Evolutionary conservation across 2,329 filamentous ascomycete species (phyloP).

Genomic region (Fusarium sp.): DNA sequence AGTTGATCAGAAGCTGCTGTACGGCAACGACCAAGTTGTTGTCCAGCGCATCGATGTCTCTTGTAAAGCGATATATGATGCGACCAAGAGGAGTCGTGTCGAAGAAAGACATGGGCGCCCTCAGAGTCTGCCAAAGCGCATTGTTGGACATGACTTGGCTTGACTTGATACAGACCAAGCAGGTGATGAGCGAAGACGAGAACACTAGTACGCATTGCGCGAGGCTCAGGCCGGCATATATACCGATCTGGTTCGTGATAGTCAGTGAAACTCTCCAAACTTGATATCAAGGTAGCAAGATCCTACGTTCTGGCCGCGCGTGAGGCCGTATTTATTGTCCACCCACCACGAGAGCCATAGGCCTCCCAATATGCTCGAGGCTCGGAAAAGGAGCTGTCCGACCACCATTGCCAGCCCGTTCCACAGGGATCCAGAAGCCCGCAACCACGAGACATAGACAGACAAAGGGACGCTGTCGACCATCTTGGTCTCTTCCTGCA

Average conservation of each 20-base stretch:
- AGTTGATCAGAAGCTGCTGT: conserved; percentile 9
- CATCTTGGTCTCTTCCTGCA: conserved; percentile 10
- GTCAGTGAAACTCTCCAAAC: background rate
- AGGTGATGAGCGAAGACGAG: conserved; percentile 6
- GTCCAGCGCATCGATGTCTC: conserved; percentile 5
- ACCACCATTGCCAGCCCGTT: conserved; percentile 2
- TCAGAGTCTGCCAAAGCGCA: conserved; percentile 8
- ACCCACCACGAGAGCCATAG: conserved; percentile 12
- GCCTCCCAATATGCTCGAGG: background rate
- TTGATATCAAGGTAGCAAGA: background rate
- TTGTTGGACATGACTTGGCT: conserved; percentile 8
- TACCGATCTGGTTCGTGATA: background rate
- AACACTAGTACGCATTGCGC: conserved; percentile 2
- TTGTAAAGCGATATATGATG: conserved; percentile 6
- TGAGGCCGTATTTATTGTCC: conserved; percentile 4
- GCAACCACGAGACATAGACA: conserved; percentile 2
- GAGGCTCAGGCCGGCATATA: conserved; percentile 4
- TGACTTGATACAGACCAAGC: conserved; percentile 3
- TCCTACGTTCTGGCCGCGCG: background rate
- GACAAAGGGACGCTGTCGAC: conserved; percentile 2
- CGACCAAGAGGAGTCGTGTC: conserved; percentile 1
- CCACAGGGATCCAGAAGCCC: background rate
- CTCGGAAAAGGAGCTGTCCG: conserved; percentile 4
- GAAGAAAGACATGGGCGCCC: conserved; percentile 3
- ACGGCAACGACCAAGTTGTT: conserved; percentile 7